phyloP scores from a whole-genome alignment of 2,329 filamentous ascomycete genomes.

The Aspergillus nomiae region DNA sequence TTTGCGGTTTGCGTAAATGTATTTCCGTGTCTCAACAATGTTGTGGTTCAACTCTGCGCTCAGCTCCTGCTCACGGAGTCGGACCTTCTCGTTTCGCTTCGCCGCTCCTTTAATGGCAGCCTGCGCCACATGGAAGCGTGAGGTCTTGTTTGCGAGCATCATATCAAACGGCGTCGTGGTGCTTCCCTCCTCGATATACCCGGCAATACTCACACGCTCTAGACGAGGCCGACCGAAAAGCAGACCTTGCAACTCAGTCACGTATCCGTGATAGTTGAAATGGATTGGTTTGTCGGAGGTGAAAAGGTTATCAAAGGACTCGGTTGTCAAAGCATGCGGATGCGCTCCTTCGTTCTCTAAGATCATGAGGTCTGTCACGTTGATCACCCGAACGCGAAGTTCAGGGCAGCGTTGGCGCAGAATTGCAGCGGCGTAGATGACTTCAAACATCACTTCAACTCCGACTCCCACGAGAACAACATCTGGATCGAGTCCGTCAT shows the following conservation, averaged over 20 bases:
- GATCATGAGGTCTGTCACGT: constrained; percentile 68
- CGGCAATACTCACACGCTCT: constrained; percentile 58
- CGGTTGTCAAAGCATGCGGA: constrained; percentile 58
- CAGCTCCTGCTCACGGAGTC: constrained; percentile 48
- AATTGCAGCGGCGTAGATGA: constrained; percentile 62
- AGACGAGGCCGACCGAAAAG: constrained; percentile 59
- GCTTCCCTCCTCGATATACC: constrained; percentile 66
- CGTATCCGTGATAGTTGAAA: constrained; percentile 71
- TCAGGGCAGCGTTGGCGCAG: constrained; percentile 53
- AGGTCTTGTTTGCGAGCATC: constrained; percentile 66
- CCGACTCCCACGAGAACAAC: constrained; percentile 67
- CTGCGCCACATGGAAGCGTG: constrained; percentile 61
- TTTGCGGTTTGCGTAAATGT: constrained; percentile 55
- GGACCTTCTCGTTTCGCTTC: constrained; percentile 52
- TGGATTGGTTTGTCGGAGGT: constrained; percentile 58
- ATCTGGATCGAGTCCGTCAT: constrained; percentile 59
- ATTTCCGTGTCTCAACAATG: constrained; percentile 54
- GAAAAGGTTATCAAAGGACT: constrained; percentile 60
- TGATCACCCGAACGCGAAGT: constrained; percentile 62
- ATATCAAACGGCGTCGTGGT: constrained; percentile 71
- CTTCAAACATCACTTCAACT: constrained; percentile 67
- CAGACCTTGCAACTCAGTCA: constrained; percentile 61
- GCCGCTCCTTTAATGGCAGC: constrained; percentile 55
- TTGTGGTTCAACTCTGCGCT: constrained; percentile 52
- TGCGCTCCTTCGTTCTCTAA: constrained; percentile 58